phyloP scores from a whole-genome alignment of 1,139 yeast genomes.

The Petasospora fabianii region DNA sequence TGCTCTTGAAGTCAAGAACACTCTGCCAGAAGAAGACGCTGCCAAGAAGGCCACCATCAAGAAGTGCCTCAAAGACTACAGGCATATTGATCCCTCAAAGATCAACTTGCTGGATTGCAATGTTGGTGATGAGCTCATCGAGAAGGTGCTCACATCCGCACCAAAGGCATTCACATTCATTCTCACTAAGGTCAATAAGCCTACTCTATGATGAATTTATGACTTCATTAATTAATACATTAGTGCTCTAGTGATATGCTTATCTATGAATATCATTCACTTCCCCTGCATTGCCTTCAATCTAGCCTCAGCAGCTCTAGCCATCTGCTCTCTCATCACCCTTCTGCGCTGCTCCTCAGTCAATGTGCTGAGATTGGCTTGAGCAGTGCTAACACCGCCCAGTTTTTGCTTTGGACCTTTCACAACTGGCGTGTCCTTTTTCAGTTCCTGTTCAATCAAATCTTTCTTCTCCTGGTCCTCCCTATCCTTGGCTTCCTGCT shows the following conservation, averaged over 20 bases:
- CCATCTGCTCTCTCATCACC: conserved; percentile 89
- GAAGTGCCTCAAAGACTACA: conserved; percentile 56
- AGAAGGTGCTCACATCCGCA: conserved; percentile 14
- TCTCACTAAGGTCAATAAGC: conserved; percentile 23
- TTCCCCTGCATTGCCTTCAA: conserved; percentile 32
- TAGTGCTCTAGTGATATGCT: neutral
- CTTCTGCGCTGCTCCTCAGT: conserved; percentile 69
- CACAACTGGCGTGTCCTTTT: conserved; percentile 25
- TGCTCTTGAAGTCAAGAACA: conserved; percentile 46
- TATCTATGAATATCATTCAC: neutral
- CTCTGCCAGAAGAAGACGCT: conserved; percentile 31
- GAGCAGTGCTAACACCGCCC: conserved; percentile 24
- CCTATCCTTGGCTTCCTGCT: conserved; percentile 36
- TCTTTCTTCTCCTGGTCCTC: conserved; percentile 29
- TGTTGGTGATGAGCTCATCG: conserved; percentile 23
- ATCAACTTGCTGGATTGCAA: conserved; percentile 22
- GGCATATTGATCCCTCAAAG: conserved; percentile 51
- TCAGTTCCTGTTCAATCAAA: conserved; percentile 33
- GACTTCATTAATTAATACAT: neutral
- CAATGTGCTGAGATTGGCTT: conserved; percentile 34
- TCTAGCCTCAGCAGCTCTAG: conserved; percentile 95
- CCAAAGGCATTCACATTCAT: conserved; percentile 18
- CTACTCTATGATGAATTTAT: conserved; percentile 10
- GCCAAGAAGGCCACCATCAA: conserved; percentile 42
- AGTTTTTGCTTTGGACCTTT: conserved; percentile 30